Percentiles rank a stretch among this genome's conserved stretches.
Conservation (phyloP, 306 rosid species). For the Oemleria cerasiformis region DNA sequence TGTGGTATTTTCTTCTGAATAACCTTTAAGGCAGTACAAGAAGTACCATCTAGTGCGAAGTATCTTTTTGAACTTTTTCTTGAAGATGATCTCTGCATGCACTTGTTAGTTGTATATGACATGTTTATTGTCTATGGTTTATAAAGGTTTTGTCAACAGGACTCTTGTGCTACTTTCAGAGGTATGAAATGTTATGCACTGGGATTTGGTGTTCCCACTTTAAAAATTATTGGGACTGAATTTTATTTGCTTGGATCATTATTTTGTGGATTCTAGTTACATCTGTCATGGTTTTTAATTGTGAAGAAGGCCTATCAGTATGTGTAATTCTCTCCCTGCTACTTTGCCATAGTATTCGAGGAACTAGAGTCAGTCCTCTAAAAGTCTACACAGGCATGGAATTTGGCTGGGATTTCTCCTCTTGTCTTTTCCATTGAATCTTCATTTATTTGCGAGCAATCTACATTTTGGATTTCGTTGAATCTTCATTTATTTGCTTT, state of each 20-base stretch:
- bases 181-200: constrained; percentile 20
- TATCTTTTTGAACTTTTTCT: background rate
- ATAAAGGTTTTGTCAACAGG: constrained; percentile 18
- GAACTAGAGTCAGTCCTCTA: background rate
- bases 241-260: background rate
- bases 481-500: background rate
- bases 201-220: constrained; percentile 8
- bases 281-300: background rate
- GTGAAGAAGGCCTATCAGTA: background rate
- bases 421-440: background rate
- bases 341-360: background rate
- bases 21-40: background rate
- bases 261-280: background rate
- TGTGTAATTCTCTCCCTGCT: background rate
- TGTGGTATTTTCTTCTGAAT: background rate
- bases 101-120: constrained; percentile 14
- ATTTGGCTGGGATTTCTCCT: background rate
- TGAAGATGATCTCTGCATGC: background rate
- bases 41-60: background rate
- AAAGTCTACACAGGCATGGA: background rate
- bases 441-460: background rate
- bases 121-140: constrained; percentile 25
- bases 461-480: background rate
- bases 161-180: constrained; percentile 21
- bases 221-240: background rate